These are phyloP conservation scores for Talaromyces proteolyticus DNA, from an alignment of 495 filamentous ascomycete genomes.

Conservation along the genomic window DNA sequence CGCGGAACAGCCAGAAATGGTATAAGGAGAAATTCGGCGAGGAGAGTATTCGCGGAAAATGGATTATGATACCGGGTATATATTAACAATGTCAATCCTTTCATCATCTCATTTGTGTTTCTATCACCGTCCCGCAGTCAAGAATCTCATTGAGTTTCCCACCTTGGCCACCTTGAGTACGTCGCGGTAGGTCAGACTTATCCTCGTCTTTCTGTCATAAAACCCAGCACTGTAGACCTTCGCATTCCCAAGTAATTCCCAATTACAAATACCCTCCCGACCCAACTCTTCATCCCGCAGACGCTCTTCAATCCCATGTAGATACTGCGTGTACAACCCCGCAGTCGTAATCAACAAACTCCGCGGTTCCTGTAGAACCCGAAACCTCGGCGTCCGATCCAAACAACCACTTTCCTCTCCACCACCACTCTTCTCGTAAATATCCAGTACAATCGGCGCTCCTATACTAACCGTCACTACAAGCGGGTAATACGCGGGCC, in stretches of 20 bases:
- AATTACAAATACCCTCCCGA: constrained; percentile 70
- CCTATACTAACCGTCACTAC: constrained; percentile 89
- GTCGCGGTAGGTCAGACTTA: constrained; percentile 90
- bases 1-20: constrained; percentile 72
- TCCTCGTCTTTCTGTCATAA: constrained; percentile 59
- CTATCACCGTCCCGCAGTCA: constrained; percentile 42
- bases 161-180: constrained; percentile 81
- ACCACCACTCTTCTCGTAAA: constrained; percentile 59
- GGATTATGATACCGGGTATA: constrained; percentile 79
- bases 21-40: constrained; percentile 74
- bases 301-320: constrained; percentile 71
- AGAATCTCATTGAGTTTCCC: constrained; percentile 57
- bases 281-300: constrained; percentile 53
- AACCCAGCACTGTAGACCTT: constrained; percentile 49
- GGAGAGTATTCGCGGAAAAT: constrained; percentile 57
- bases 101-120: too few species aligned
- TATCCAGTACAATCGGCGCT: constrained; percentile 67
- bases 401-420: constrained; percentile 12
- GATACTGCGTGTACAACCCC: constrained; percentile 61
- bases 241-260: constrained; percentile 64
- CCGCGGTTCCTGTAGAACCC: constrained; percentile 82
- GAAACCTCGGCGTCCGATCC: constrained; percentile 40
- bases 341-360: constrained; percentile 71
- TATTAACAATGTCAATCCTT: constrained; percentile 38
- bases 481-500: constrained; percentile 74